These are phyloP conservation scores for Glonium stellatum DNA, from an alignment of 495 filamentous ascomycete species.

Conservation along the genomic window DNA sequence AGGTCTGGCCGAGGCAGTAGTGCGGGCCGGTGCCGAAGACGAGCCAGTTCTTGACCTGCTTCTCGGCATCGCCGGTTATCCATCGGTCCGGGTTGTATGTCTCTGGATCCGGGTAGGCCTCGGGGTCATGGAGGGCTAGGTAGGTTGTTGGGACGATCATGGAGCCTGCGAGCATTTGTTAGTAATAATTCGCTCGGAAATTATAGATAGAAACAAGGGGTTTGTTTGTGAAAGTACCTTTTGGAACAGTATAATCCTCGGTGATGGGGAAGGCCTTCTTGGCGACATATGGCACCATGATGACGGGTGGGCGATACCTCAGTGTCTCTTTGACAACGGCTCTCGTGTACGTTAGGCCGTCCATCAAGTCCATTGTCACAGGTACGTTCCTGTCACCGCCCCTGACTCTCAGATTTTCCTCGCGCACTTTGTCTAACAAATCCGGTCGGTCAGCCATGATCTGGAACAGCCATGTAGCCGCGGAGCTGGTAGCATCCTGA, in stretches of 20 bases:
- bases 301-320: constrained; percentile 90
- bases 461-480: constrained; percentile 92
- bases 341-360: constrained; percentile 82
- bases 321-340: constrained; percentile 90
- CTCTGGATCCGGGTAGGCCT: constrained; percentile 86
- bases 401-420: constrained; percentile 76
- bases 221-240: constrained; percentile 44
- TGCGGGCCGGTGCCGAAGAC: constrained; percentile 96
- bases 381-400: constrained; percentile 66
- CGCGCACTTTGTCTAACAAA: constrained; percentile 78
- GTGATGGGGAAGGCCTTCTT: constrained; percentile 96
- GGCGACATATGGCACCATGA: constrained; percentile 94
- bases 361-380: constrained; percentile 75
- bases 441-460: constrained; percentile 91
- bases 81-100: constrained; percentile 87
- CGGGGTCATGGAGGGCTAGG: constrained; percentile 85
- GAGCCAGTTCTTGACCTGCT: constrained; percentile 91
- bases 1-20: constrained; percentile 93
- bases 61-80: constrained; percentile 83
- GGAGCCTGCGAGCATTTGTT: constrained; percentile 45
- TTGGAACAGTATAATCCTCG: constrained; percentile 78
- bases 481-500: constrained; percentile 92
- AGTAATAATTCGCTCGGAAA: too few species aligned
- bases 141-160: constrained; percentile 93
- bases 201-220: not conserved